phyloP scores from a whole-genome alignment of 768 basidiomycete species.

The Clathrus columnatus region DNA sequence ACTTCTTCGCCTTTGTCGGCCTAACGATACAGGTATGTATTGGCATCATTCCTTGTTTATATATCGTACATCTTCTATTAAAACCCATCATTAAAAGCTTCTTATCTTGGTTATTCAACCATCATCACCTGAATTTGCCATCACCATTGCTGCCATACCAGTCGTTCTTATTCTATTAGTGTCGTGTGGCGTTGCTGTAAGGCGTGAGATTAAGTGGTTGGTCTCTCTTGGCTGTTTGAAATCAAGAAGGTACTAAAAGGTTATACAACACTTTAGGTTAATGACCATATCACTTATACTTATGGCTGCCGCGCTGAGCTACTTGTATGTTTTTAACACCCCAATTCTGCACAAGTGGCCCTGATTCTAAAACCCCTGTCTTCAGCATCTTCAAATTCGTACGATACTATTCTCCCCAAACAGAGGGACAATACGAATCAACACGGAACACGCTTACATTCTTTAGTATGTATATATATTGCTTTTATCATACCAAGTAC shows the following conservation, averaged over 20 bases:
- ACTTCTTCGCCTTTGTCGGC: slow-evolving; percentile 83
- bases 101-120: slow-evolving; percentile 64
- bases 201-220: slow-evolving; percentile 74
- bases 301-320: slow-evolving; percentile 70
- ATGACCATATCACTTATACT: slow-evolving; percentile 64
- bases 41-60: background rate
- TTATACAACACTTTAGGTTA: slow-evolving; percentile 34
- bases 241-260: background rate
- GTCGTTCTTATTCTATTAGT: slow-evolving; percentile 61
- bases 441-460: slow-evolving; percentile 72
- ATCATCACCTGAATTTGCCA: slow-evolving; percentile 66
- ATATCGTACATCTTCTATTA: background rate
- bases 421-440: slow-evolving; percentile 47
- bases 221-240: slow-evolving; percentile 14
- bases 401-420: slow-evolving; percentile 64
- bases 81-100: slow-evolving; percentile 39
- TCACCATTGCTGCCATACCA: slow-evolving; percentile 79
- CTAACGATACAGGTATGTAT: slow-evolving; percentile 72
- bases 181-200: slow-evolving; percentile 59
- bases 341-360: background rate
- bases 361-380: background rate
- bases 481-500: background rate
- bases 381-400: slow-evolving; percentile 62
- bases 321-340: slow-evolving; percentile 30
- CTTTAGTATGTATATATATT: slow-evolving; percentile 50